Base-by-base conservation (phyloP, 2,329 filamentous ascomycete species). In the Phialophora verrucosa region DNA sequence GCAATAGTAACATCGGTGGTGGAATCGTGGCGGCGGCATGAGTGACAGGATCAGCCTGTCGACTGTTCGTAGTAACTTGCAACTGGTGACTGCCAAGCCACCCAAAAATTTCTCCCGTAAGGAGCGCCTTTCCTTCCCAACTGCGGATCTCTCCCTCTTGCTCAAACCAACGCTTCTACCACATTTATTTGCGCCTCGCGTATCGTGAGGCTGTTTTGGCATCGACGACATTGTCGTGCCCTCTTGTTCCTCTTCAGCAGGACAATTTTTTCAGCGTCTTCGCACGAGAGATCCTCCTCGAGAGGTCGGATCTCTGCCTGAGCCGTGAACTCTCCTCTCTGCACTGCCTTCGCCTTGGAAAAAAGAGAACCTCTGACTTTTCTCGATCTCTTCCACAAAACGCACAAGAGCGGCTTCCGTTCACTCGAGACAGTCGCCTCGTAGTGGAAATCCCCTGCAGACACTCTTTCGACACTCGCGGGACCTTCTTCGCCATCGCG, bases 351-450 rank as follows among this genome's bases (percentile, higher is more conserved):
- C 51, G 63, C 49, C 49, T 51, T 27, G n/a, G 53, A 59, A 63
- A 67, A 62, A 62, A 59, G 29, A 60, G n/a, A 27, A 53, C 32
- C 54, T 56, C 61, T n/a, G 20, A 29, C 62, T 59, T 60, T 44
- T 29, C 65, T 65, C 50, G 49, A 63, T 23, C 63, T 60, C 65
- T 64, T 51, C 62, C 55, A 67, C 63, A 60, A 61, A 62, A 62
- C 69, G 66, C 66, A 67, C 64, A 69, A 69, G 68, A 70, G 67
- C 71, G 71, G 71, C 71, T 73, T 72, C 71, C 71, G 70, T 73
- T 73, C 66, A 73, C 62, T 73, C 70, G 71, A 73, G 70, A 72
- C 66, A 73, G 71, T 73, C 71, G 71, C 70, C 69, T 67, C 69
- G 65, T 67, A 64, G 67, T 69, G 65, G 64, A 44, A 53, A 44